A percentile compares a stretch with the other conserved stretches of the same genome.
Conservation (phyloP, 345 rosid genomes). For the Salix viminalis region DNA sequence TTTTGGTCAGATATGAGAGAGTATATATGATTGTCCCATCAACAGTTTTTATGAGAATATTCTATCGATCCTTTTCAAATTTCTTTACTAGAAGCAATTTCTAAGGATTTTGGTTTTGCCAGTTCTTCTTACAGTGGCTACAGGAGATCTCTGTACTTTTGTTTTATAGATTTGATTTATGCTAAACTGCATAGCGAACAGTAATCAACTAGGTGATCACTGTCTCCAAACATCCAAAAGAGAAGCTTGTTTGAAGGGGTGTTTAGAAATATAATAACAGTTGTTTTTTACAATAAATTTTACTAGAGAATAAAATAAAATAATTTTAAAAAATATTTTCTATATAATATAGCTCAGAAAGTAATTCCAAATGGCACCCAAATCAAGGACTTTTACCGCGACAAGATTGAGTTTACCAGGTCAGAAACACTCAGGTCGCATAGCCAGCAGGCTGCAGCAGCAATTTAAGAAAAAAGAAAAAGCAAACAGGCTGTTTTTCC, state of each 20-base stretch:
- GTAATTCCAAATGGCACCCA: no score
- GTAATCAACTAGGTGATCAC: slow-evolving; percentile 65
- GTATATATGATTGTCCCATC: not conserved
- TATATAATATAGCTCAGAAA: no score
- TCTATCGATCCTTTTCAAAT: not conserved
- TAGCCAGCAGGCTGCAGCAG: no score
- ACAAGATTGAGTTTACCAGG: no score
- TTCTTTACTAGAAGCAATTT: not conserved
- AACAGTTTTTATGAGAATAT: not conserved
- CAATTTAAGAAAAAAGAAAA: no score
- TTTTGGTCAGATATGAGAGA: not conserved
- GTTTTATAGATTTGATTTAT: not conserved
- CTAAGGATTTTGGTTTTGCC: not conserved
- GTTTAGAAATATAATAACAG: no score
- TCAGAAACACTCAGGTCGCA: no score
- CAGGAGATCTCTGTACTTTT: not conserved
- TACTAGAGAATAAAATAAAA: no score
- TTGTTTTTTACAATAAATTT: no score
- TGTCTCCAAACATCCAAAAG: slow-evolving; percentile 68
- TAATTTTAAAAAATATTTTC: no score
- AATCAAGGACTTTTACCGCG: no score
- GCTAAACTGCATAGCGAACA: slow-evolving; percentile 37
- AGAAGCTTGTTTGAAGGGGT: slow-evolving; percentile 22
- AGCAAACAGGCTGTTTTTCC: no score
- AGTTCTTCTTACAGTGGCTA: not conserved